A percentile compares a stretch with the other conserved stretches of the same genome.
phyloP scores from a whole-genome alignment of 2,329 filamentous ascomycete genomes.

The Chaetomiaceae sp. region DNA sequence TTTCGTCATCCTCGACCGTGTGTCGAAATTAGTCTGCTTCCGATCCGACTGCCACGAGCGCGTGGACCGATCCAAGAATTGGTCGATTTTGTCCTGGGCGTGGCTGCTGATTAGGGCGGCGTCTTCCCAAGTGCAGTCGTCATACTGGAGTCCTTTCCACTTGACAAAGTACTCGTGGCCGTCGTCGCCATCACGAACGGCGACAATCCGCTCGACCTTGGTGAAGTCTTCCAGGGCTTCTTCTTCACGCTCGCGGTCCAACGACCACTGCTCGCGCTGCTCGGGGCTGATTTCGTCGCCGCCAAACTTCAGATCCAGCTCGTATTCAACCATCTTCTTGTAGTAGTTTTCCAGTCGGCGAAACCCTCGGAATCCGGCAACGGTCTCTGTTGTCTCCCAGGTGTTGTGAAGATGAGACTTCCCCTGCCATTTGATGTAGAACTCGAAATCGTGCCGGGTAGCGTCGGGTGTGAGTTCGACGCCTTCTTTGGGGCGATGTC shows the following conservation, averaged over 20 bases:
- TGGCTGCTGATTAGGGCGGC: conserved; percentile 69
- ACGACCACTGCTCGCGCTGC: conserved; percentile 86
- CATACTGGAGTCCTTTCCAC: conserved; percentile 92
- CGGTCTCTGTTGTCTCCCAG: conserved; percentile 76
- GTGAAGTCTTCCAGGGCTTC: conserved; percentile 87
- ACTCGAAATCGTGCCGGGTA: conserved; percentile 76
- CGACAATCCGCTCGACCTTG: conserved; percentile 89
- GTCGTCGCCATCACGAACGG: conserved; percentile 71
- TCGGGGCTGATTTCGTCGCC: conserved; percentile 72
- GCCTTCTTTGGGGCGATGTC: conserved; percentile 73
- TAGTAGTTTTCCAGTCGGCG: conserved; percentile 95
- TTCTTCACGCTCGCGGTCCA: conserved; percentile 88
- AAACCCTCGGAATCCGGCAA: conserved; percentile 74
- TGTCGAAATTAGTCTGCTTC: conserved; percentile 68
- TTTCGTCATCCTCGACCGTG: conserved; percentile 67
- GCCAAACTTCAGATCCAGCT: conserved; percentile 71
- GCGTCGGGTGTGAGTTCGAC: conserved; percentile 54
- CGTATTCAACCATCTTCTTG: conserved; percentile 72
- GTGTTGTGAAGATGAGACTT: conserved; percentile 94
- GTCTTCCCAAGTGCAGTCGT: conserved; percentile 90
- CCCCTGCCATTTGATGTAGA: conserved; percentile 92
- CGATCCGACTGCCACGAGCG: conserved; percentile 77
- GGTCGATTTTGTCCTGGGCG: conserved; percentile 86
- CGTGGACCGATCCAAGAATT: conserved; percentile 77
- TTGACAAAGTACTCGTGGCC: conserved; percentile 90